A percentile compares a stretch with the other conserved stretches of the same genome.
phyloP scores from a whole-genome alignment of 257 asterid genomes.

The Fraxinus americana region DNA sequence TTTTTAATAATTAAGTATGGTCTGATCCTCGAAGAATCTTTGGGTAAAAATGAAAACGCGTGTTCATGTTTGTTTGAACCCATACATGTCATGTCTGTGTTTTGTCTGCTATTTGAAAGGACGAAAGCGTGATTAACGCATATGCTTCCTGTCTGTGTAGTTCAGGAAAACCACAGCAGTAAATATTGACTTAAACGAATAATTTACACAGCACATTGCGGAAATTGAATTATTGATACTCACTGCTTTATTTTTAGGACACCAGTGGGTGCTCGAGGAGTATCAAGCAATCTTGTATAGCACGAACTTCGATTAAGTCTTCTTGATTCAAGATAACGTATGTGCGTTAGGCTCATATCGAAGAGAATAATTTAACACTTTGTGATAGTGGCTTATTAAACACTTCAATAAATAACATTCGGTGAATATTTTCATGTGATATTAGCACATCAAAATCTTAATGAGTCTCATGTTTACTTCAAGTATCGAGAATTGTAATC shows the following conservation, averaged over 20 bases:
- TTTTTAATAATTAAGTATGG: background rate
- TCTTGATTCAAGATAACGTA: too few relatives aligned
- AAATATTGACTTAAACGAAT: constrained; percentile 26
- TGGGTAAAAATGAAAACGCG: constrained; percentile 30
- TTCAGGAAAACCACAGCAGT: constrained; percentile 26
- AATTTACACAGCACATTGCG: background rate
- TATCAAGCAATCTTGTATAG: background rate
- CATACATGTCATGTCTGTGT: constrained; percentile 21
- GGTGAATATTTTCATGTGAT: background rate
- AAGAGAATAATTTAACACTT: too few relatives aligned
- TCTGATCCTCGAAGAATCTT: background rate
- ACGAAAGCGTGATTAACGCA: constrained; percentile 22
- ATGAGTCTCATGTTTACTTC: background rate
- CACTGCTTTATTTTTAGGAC: constrained; percentile 8
- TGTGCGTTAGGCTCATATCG: too few relatives aligned
- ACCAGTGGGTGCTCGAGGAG: too few relatives aligned
- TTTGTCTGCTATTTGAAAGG: constrained; percentile 15
- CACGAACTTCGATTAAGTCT: too few relatives aligned
- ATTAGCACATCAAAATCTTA: background rate
- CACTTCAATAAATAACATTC: background rate
- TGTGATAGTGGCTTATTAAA: background rate
- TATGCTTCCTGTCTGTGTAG: background rate
- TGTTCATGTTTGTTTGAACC: constrained; percentile 31
- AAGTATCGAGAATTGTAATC: too few relatives aligned
- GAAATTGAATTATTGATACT: background rate